Base-by-base conservation (phyloP, 768 basidiomycete genomes). In the Fistulinella prunicolor region DNA sequence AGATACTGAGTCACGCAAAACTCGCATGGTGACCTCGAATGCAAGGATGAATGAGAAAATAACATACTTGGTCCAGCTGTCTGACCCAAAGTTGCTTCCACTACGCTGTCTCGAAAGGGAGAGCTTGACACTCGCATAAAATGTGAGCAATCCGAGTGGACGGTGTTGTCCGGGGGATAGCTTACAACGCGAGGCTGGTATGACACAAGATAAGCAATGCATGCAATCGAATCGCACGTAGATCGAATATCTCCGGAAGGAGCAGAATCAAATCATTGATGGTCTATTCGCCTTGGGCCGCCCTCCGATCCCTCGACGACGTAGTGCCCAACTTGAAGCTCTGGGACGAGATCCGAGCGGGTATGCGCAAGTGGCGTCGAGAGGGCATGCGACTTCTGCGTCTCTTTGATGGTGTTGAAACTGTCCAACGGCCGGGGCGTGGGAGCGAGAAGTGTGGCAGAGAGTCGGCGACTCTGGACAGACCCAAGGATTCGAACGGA, bases 91-190 rank as follows among this genome's bases (percentile, higher is more conserved):
- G 53, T 77, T 81, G 6, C 76, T 78, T 0, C 82, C 82, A 23
- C 89, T 89, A 92, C 0, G 73, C 67, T 0, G 86, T 74, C 54
- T 87, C 83, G 42, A 93, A 93, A 0, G 90, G 90, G 0, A n/a
- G n/a, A 92, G 79, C 55, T 88, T 90, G 50, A 91, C 72, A 1
- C 89, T 89, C 10, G 92, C 74, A 62, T 93, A 93, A 67, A 89
- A 91, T 0, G 86, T 81, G 6, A 93, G 77, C 12, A 92, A n/a
- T n/a, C n/a, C n/a, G n/a, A n/a, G n/a, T 91, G 90, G 10, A 92
- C 73, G 1, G 88, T 88, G 49, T 92, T 87, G 53, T 89, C 86
- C 30, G 88, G 85, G 1, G 88, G 86, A 61, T 89, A 90, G 44
- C 88, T 83, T 88, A 50, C 19, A 26, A n/a, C n/a, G 8, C 24